A percentile compares a stretch with the other conserved stretches of the same genome.
Conservation (phyloP, 2,329 filamentous ascomycete species). For the Myotisia sp. region DNA sequence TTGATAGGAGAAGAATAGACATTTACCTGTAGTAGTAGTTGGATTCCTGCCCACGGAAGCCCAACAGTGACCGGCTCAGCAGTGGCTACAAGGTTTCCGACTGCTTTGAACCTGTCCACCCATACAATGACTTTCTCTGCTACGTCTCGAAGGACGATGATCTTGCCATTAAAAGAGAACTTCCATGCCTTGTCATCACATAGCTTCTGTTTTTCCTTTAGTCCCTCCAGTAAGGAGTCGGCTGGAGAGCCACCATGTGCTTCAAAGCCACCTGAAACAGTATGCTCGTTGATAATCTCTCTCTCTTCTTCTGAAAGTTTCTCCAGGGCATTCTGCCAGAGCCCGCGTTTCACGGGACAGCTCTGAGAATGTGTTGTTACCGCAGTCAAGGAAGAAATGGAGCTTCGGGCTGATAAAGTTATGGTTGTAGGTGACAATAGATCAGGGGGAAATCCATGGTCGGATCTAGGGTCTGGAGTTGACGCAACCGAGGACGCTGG, state of each 20-base stretch:
- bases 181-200: conserved; percentile 2
- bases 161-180: conserved; percentile 2
- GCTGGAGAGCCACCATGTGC: too few species aligned
- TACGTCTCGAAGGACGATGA: background rate
- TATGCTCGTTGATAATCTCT: background rate
- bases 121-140: conserved; percentile 1
- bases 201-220: background rate
- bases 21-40: conserved; percentile 11
- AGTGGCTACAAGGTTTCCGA: conserved; percentile 10
- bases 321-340: background rate
- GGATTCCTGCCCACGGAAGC: conserved; percentile 11
- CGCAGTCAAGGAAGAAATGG: too few species aligned
- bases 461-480: too few species aligned
- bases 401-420: too few species aligned
- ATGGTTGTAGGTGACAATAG: too few species aligned
- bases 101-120: conserved; percentile 9
- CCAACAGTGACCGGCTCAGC: conserved; percentile 11
- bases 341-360: background rate
- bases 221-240: background rate
- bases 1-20: background rate
- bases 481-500: too few species aligned
- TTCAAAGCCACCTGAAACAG: too few species aligned
- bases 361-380: too few species aligned
- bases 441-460: too few species aligned
- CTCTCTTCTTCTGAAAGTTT: conserved; percentile 1